Evolutionary conservation across 2,329 filamentous ascomycete genomes (phyloP), one percentile per base, ranked within the genome.

Genomic region (Spiromastix sp.): DNA sequence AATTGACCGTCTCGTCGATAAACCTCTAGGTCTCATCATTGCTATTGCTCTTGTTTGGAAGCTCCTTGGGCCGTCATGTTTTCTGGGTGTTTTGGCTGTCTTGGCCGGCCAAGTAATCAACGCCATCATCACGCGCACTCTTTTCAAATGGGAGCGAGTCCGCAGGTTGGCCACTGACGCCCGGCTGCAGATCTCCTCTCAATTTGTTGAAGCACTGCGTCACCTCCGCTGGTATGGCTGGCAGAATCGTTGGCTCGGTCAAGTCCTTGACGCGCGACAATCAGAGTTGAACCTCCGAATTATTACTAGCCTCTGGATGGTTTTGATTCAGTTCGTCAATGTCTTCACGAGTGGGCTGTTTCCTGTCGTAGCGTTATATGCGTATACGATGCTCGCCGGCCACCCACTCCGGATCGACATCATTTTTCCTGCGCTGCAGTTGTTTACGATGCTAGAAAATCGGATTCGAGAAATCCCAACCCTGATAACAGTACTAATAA

Each of bases 171-270:
- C 82, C 2, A 87, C 85, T 0, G 86, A 94, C 52, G 64, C 69
- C 16, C 81, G 87, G 45, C 70, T 93, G 1, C 82, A 93, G 49
- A 74, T 81, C 4, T 84, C 85, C 1, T 79, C 81, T 2, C 85
- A 93, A 50, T 91, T 93, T 40, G 82, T 94, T 34, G 85, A 93
- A 55, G 79, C 83, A 0, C 85, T 91, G 37, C 74, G 85, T 3
- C 83, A 89, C 50, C 62, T 86, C 15, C 72, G 81, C 22, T 86
- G 80, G 79, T 86, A 87, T 49, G 81, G 81, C 27, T 91, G 83
- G 83, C 81, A 89, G 56, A 71, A 74, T 36, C 70, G 76, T 34
- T 89, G 83, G 83, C 67, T 86, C 7, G 64, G 64, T 2, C 70
- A 73, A 22, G 81, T 87, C 38, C 72, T 85, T 63, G 67, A 74